Conservation (phyloP, 495 filamentous ascomycete species). For the Sporormia fimetaria region DNA sequence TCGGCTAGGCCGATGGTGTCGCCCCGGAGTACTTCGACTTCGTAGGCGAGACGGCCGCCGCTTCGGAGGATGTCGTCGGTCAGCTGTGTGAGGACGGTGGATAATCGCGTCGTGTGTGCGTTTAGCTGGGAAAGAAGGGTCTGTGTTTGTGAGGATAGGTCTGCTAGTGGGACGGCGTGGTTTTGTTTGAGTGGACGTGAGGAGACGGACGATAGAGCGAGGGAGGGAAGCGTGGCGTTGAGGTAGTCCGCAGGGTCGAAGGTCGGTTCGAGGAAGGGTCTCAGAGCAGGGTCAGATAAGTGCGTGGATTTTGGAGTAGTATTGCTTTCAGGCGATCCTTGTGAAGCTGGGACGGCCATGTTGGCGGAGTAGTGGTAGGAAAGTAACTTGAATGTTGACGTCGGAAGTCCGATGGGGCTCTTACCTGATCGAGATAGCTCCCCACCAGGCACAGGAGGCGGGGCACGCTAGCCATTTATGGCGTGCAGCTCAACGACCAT, state of each 20-base stretch:
- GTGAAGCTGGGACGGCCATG: constrained; percentile 17
- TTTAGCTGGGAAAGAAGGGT: constrained; percentile 74
- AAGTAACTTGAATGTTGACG: no score
- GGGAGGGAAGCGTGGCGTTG: constrained; percentile 59
- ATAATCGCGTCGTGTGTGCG: constrained; percentile 72
- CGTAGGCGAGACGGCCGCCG: constrained; percentile 77
- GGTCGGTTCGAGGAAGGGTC: constrained; percentile 56
- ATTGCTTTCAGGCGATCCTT: constrained; percentile 3
- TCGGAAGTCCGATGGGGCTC: no score
- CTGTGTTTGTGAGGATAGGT: constrained; percentile 72
- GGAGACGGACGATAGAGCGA: constrained; percentile 38
- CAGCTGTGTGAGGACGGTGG: constrained; percentile 70
- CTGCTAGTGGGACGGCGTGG: constrained; percentile 52
- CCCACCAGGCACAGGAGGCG: no score
- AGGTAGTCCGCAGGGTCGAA: constrained; percentile 77
- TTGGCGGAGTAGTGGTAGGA: not conserved
- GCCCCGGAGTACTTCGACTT: constrained; percentile 84
- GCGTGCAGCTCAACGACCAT: no score
- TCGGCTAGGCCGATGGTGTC: constrained; percentile 71
- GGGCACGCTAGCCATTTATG: no score
- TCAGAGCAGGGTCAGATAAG: constrained; percentile 49
- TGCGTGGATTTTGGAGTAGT: constrained; percentile 32
- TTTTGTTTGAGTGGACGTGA: constrained; percentile 27
- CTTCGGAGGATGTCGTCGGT: constrained; percentile 91
- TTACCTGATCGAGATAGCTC: no score